phyloP scores from a whole-genome alignment of 2,329 filamentous ascomycete species.

The Xylariaceae sp. region DNA sequence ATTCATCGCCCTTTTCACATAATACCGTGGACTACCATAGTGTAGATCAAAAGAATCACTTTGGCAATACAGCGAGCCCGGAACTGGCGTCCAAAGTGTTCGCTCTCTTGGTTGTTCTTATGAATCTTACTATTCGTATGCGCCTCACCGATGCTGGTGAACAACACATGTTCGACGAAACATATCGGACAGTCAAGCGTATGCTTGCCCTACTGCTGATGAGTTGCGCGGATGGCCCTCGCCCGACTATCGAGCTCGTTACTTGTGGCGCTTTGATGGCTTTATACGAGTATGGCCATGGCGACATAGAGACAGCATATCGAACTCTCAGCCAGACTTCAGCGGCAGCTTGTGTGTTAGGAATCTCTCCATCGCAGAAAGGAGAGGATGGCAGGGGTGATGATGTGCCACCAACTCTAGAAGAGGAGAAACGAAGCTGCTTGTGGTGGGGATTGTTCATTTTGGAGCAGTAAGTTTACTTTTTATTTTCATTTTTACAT shows the following conservation, averaged over 20 bases:
- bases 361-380: constrained; percentile 45
- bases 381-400: constrained; percentile 40
- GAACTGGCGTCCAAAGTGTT: constrained; percentile 37
- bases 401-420: constrained; percentile 22
- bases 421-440: constrained; percentile 45
- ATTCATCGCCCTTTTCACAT: constrained; percentile 29
- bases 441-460: constrained; percentile 54
- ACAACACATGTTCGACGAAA: constrained; percentile 47
- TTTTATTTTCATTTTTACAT: background rate
- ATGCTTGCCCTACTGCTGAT: constrained; percentile 45
- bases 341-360: constrained; percentile 45
- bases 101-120: constrained; percentile 50
- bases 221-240: constrained; percentile 39
- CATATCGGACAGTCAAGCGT: constrained; percentile 48
- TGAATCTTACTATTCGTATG: constrained; percentile 50
- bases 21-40: constrained; percentile 19
- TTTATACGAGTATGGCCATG: constrained; percentile 53
- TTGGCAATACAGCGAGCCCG: constrained; percentile 14
- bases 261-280: constrained; percentile 50
- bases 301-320: constrained; percentile 49
- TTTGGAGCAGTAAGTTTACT: constrained; percentile 47
- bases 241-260: constrained; percentile 47
- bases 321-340: constrained; percentile 50
- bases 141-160: constrained; percentile 46
- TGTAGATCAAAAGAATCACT: constrained; percentile 18